phyloP scores from a whole-genome alignment of 2,329 filamentous ascomycete genomes.

The Ustulina deusta region DNA sequence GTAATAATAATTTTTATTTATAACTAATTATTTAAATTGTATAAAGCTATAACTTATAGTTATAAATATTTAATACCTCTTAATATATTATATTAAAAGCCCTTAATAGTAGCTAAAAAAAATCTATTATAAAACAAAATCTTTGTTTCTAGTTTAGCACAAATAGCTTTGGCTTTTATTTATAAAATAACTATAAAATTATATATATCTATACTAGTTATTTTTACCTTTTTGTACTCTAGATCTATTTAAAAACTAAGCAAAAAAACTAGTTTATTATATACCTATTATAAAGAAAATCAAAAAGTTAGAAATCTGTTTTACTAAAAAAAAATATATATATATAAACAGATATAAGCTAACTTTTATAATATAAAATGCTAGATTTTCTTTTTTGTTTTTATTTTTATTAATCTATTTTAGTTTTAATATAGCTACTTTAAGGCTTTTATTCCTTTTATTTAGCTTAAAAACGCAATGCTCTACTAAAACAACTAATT shows the following conservation, averaged over 20 bases:
- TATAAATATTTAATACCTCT: constrained; percentile 13
- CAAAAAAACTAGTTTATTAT: constrained; percentile 1
- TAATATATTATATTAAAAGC: constrained; percentile 4
- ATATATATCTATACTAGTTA: constrained; percentile 7
- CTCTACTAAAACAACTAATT: constrained; percentile 14
- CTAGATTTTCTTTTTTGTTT: background rate
- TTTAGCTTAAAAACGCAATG: constrained; percentile 3
- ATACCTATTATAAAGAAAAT: constrained; percentile 15
- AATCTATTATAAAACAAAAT: constrained; percentile 4
- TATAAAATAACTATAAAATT: constrained; percentile 8
- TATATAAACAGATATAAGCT: constrained; percentile 7
- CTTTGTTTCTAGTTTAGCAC: constrained; percentile 1
- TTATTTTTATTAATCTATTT: too few relatives aligned
- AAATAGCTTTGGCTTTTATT: constrained; percentile 7
- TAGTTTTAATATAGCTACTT: constrained; percentile 3
- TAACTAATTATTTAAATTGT: background rate
- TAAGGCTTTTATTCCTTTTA: background rate
- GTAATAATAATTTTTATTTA: constrained; percentile 10
- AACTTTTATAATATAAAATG: constrained; percentile 8
- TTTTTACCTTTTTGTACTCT: constrained; percentile 10
- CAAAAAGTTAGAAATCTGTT: constrained; percentile 15
- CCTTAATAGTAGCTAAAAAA: constrained; percentile 3
- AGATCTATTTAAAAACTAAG: constrained; percentile 8
- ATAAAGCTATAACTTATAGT: constrained; percentile 5
- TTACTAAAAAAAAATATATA: constrained; percentile 6